These are phyloP conservation scores for Coniochaeta ligniaria DNA, from an alignment of 2,329 filamentous ascomycete genomes.

Conservation along the genomic window DNA sequence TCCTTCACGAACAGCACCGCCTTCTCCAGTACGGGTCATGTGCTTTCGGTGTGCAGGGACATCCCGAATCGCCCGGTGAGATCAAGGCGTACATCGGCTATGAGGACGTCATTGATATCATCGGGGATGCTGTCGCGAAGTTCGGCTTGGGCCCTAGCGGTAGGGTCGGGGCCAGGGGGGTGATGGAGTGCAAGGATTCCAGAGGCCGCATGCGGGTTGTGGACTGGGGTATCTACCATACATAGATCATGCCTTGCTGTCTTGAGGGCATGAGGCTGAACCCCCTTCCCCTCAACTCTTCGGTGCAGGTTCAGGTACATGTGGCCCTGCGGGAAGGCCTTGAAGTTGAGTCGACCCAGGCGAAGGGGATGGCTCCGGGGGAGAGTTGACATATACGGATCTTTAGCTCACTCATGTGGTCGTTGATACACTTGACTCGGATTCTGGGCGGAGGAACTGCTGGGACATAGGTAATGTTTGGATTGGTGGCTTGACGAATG, in stretches of 20 bases:
- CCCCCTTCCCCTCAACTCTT: too few species aligned
- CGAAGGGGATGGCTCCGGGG: too few species aligned
- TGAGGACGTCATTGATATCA: slow-evolving; percentile 28
- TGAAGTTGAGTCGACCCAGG: too few species aligned
- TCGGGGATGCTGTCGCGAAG: slow-evolving; percentile 19
- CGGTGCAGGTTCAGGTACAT: too few species aligned
- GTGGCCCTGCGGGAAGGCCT: too few species aligned
- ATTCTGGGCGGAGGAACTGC: too few species aligned
- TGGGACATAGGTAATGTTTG: too few species aligned
- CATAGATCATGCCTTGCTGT: neutral
- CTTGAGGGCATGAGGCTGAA: neutral
- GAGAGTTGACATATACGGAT: too few species aligned
- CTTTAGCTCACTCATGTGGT: too few species aligned
- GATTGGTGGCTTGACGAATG: too few species aligned
- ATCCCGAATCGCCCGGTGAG: slow-evolving; percentile 14
- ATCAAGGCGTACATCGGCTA: slow-evolving; percentile 22
- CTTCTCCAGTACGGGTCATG: slow-evolving; percentile 20
- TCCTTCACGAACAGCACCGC: slow-evolving; percentile 14
- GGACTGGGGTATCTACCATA: slow-evolving; percentile 15
- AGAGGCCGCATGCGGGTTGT: slow-evolving; percentile 16
- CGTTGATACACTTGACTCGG: too few species aligned
- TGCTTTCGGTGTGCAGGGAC: slow-evolving; percentile 22
- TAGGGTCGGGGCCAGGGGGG: slow-evolving; percentile 25
- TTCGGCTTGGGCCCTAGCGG: slow-evolving; percentile 22
- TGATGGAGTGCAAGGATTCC: slow-evolving; percentile 15